Evolutionary conservation across 768 basidiomycete genomes (phyloP).

Genomic region (Pulveroboletus sp.): DNA sequence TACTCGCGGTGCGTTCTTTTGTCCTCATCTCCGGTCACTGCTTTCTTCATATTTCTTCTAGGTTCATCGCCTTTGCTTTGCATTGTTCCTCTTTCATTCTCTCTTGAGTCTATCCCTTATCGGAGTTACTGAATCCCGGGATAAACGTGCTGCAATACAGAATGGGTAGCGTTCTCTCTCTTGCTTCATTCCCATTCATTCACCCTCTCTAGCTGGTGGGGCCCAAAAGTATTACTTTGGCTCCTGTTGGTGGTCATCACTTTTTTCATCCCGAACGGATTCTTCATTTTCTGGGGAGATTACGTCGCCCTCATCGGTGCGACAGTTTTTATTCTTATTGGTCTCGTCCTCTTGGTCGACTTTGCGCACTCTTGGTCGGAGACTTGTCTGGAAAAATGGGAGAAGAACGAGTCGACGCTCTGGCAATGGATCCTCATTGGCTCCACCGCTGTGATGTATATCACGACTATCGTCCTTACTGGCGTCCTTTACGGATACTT

Average conservation of each 20-base stretch:
- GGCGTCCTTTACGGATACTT: slow-evolving; percentile 91
- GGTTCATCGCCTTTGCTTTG: slow-evolving; percentile 97
- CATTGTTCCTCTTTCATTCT: slow-evolving; percentile 82
- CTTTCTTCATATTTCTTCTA: slow-evolving; percentile 22
- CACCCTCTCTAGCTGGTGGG: slow-evolving; percentile 80
- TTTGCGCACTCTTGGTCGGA: slow-evolving; percentile 99
- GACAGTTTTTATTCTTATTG: slow-evolving; percentile 92
- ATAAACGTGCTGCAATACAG: slow-evolving; percentile 92
- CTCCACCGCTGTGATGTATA: slow-evolving; percentile 87
- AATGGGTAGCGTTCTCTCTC: slow-evolving; percentile 65
- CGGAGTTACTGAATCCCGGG: slow-evolving; percentile 84
- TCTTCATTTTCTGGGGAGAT: slow-evolving; percentile 99
- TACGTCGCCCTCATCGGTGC: slow-evolving; percentile 90
- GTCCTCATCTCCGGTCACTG: neutral
- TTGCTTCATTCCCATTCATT: slow-evolving; percentile 8
- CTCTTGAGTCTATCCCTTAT: slow-evolving; percentile 75
- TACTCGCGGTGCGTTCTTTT: slow-evolving; percentile 70
- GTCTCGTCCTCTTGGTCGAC: slow-evolving; percentile 94
- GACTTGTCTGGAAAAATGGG: slow-evolving; percentile 94
- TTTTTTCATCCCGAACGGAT: slow-evolving; percentile 94
- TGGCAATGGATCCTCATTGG: slow-evolving; percentile 97
- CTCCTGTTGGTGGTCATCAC: slow-evolving; percentile 71
- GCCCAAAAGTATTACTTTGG: slow-evolving; percentile 92
- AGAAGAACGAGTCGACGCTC: slow-evolving; percentile 74
- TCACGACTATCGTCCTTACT: slow-evolving; percentile 78